Base-by-base conservation (phyloP, 176 grass and related monocot genomes). In the Bolboschoenus planiculmis region DNA sequence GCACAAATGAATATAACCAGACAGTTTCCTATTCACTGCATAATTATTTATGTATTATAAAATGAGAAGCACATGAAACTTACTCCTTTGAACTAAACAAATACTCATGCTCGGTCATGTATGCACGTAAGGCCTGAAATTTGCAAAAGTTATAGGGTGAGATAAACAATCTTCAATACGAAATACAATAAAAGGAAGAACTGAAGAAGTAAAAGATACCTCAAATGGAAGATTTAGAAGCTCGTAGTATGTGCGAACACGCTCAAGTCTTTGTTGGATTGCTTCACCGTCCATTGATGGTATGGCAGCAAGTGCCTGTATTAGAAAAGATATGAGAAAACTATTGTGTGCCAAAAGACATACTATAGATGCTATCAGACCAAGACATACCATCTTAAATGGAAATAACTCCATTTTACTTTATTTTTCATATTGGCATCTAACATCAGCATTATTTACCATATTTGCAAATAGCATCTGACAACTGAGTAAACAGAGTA, bases 151-250 rank as follows among this genome's bases (percentile, higher is more conserved):
- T 11, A 46, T 48, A 37, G 44, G 54, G 39, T 42, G 18, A n/a
- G n/a, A n/a, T 48, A 64, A 37, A 60, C 83, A 50, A 81, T 63
- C 54, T 82, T 57, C 10, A 30, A 56, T 50, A 61, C 57, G n/a
- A 77, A 64, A 64, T 72, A 30, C n/a, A 72, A 54, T 56, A 53
- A 63, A 56, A 81, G 53, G 57, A 56, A n/a, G n/a, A n/a, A n/a
- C n/a, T 53, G 50, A 3, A 13, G 21, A 78, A 13, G 43, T 66
- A 13, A 66, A 66, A 50, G 26, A 26, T 91, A 82, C 92, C 87
- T 98, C 89, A 0, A 93, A 98, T 88, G 96, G 92, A 70, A 98
- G 86, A 90, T 98, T 95, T 48, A 95, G 79, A 47, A 98, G 86
- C 63, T 98, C 96, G 10, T 93, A 95, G 68, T 93, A 95, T 84